Conservation (phyloP, 2,329 filamentous ascomycete genomes). For the Beauveria sp. region DNA sequence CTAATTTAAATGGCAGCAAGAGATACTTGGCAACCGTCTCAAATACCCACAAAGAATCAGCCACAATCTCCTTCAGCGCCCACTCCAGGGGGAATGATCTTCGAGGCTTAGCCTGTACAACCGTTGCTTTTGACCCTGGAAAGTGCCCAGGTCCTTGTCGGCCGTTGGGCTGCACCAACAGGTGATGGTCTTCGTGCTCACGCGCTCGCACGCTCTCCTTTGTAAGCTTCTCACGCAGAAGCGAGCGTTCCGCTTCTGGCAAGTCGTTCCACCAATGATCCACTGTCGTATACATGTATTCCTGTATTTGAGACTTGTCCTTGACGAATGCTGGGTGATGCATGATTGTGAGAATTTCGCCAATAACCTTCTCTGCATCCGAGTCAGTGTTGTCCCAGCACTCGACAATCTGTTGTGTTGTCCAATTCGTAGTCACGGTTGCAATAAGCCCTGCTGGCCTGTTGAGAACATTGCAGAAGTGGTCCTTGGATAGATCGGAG, state of each 20-base stretch:
- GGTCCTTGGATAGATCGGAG: conserved; percentile 71
- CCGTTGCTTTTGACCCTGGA: conserved; percentile 19
- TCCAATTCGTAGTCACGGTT: conserved; percentile 23
- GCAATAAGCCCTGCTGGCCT: conserved; percentile 21
- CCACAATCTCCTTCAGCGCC: conserved; percentile 11
- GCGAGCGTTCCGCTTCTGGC: conserved; percentile 15
- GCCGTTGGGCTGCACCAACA: conserved; percentile 18
- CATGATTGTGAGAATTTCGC: conserved; percentile 69
- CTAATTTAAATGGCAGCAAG: background rate
- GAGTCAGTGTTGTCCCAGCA: conserved; percentile 71
- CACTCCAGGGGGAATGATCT: conserved; percentile 19
- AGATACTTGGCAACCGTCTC: background rate
- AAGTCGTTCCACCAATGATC: conserved; percentile 62
- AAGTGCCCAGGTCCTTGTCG: conserved; percentile 19
- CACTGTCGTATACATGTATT: conserved; percentile 75
- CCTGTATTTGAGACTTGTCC: conserved; percentile 64
- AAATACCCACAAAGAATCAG: conserved; percentile 3
- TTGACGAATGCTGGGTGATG: conserved; percentile 79
- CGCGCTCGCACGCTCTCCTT: conserved; percentile 20
- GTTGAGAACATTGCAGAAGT: conserved; percentile 62
- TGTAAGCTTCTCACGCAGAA: conserved; percentile 18
- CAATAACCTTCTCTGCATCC: conserved; percentile 65
- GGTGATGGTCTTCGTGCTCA: conserved; percentile 22
- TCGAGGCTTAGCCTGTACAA: conserved; percentile 14
- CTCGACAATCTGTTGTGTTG: conserved; percentile 20